Evolutionary conservation across 352 stramenopile species (phyloP).

Genomic region (Phytophthora europaea): DNA sequence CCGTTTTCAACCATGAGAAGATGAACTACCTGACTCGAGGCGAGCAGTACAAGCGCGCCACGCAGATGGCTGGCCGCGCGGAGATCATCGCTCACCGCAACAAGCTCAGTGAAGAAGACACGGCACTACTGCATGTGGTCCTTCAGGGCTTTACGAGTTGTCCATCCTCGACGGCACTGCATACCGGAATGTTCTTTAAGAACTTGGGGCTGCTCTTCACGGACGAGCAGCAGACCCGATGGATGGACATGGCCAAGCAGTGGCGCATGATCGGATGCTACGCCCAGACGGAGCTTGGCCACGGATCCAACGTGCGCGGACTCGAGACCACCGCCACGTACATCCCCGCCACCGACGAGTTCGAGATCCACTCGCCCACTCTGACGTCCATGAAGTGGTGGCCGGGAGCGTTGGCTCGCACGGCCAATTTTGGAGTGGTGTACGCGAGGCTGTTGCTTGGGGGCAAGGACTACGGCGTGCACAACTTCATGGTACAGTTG

Average conservation of each 20-base stretch:
- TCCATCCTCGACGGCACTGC: conserved; percentile 63
- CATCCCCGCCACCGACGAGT: conserved; percentile 90
- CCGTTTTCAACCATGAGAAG: conserved; percentile 46
- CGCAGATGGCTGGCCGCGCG: conserved; percentile 60
- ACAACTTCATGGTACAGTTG: conserved; percentile 97
- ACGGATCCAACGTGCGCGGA: conserved; percentile 89
- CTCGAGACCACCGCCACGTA: conserved; percentile 97
- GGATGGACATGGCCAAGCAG: conserved; percentile 75
- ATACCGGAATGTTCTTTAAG: conserved; percentile 77
- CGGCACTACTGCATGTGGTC: conserved; percentile 54
- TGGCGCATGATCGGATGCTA: conserved; percentile 88
- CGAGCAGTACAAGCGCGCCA: conserved; percentile 66
- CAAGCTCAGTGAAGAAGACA: conserved; percentile 62
- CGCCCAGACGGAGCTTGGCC: conserved; percentile 91
- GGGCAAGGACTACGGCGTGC: conserved; percentile 92
- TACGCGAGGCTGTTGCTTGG: conserved; percentile 90
- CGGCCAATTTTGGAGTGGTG: conserved; percentile 92
- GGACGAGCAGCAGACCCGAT: conserved; percentile 71
- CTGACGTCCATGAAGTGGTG: conserved; percentile 97
- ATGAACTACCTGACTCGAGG: conserved; percentile 74
- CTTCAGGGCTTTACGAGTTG: conserved; percentile 63
- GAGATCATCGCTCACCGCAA: conserved; percentile 68
- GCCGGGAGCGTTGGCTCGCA: conserved; percentile 95
- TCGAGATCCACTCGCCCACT: conserved; percentile 96
- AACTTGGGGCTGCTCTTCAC: conserved; percentile 71